phyloP scores from a whole-genome alignment of 2,329 filamentous ascomycete genomes.

The Epichloe glyceriae region DNA sequence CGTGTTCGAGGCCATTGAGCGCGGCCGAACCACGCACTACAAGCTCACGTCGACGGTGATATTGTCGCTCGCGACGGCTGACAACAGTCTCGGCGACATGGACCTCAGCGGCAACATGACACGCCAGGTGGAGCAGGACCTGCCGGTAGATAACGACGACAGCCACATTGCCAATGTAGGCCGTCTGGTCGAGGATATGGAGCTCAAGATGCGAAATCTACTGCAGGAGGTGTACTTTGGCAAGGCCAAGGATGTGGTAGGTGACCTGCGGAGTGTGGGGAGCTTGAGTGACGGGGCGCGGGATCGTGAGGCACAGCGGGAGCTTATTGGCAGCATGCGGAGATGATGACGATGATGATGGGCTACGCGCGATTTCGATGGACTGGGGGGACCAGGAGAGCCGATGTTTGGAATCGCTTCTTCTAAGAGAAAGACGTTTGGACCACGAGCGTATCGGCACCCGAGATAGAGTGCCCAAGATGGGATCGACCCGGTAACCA shows the following conservation, averaged over 20 bases:
- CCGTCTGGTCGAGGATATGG: conserved; percentile 94
- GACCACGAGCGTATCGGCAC: too few relatives aligned
- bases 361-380: too few relatives aligned
- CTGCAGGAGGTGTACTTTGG: conserved; percentile 99
- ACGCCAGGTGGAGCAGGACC: conserved; percentile 82
- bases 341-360: conserved; percentile 17
- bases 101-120: conserved; percentile 98
- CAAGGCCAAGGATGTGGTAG: conserved; percentile 97
- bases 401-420: too few relatives aligned
- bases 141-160: conserved; percentile 78
- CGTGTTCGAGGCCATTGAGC: conserved; percentile 92
- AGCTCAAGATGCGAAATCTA: conserved; percentile 97
- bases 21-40: conserved; percentile 85
- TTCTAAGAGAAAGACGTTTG: too few relatives aligned
- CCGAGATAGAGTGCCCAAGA: too few relatives aligned
- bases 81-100: conserved; percentile 59
- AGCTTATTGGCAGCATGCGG: conserved; percentile 62
- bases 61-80: conserved; percentile 59
- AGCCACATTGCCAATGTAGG: conserved; percentile 95
- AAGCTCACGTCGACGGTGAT: conserved; percentile 97
- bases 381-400: too few relatives aligned
- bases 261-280: conserved; percentile 78
- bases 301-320: conserved; percentile 74
- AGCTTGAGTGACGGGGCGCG: conserved; percentile 72
- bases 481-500: too few relatives aligned